Conservation (phyloP, 306 rosid genomes). For the Vigna unguiculata region DNA sequence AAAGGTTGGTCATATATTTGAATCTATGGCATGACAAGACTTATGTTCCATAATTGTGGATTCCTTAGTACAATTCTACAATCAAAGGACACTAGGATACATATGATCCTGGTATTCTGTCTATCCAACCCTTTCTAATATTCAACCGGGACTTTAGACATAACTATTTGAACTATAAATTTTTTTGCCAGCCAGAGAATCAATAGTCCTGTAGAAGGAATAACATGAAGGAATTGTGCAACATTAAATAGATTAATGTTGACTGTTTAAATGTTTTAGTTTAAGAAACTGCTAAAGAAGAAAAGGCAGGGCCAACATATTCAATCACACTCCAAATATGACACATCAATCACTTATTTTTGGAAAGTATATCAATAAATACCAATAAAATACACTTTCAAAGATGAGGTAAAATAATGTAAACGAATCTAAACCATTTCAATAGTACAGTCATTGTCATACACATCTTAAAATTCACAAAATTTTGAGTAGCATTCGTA, state of each 20-base stretch:
- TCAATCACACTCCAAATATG: constrained; percentile 15
- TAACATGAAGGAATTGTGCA: neutral
- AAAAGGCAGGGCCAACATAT: neutral
- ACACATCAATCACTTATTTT: neutral
- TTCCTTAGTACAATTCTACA: neutral
- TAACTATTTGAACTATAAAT: neutral
- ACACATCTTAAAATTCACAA: constrained; percentile 3
- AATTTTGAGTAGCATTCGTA: constrained; percentile 6
- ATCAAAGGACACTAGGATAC: constrained; percentile 1
- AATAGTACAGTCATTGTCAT: neutral
- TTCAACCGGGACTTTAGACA: constrained; percentile 2
- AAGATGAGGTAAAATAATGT: neutral
- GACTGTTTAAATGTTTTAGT: neutral
- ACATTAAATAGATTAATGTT: neutral
- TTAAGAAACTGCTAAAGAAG: neutral
- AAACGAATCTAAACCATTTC: constrained; percentile 11
- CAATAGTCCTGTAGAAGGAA: neutral
- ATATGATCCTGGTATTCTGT: neutral
- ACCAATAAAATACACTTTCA: neutral
- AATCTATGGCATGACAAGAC: neutral
- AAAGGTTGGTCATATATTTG: neutral
- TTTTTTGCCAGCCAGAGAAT: constrained; percentile 4
- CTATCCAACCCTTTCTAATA: neutral
- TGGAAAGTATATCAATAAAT: constrained; percentile 5
- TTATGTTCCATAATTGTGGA: neutral